These are phyloP conservation scores for Fusarium euwallaceae DNA, from an alignment of 2,329 filamentous ascomycete species.

Conservation along the genomic window DNA sequence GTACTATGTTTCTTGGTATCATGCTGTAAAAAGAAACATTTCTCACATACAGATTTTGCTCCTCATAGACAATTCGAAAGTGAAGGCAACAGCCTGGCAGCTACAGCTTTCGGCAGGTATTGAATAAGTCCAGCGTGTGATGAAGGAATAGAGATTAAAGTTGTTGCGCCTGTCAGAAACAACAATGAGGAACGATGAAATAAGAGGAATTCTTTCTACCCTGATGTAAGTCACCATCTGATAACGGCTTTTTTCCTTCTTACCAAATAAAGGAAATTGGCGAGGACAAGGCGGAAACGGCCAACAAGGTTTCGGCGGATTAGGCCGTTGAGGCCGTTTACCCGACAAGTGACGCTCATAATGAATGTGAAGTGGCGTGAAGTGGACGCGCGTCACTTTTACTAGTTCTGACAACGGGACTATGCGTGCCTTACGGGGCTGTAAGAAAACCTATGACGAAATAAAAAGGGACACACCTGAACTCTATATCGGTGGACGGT, in stretches of 20 bases:
- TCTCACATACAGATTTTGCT: too few relatives aligned
- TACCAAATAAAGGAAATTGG: not conserved
- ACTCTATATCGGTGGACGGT: not conserved
- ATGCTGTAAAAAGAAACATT: too few relatives aligned
- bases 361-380: not conserved
- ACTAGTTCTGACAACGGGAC: not conserved
- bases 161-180: not conserved
- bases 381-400: not conserved
- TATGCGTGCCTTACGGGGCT: not conserved
- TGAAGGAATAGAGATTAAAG: not conserved
- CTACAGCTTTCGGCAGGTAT: not conserved
- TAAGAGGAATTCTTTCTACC: too few relatives aligned
- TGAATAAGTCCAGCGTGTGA: not conserved
- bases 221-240: not conserved
- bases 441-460: not conserved
- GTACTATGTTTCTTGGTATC: too few relatives aligned
- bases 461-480: not conserved
- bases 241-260: not conserved
- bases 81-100: not conserved
- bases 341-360: not conserved
- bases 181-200: not conserved
- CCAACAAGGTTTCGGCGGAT: not conserved
- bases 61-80: not conserved
- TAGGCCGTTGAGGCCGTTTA: not conserved
- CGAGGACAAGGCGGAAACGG: not conserved